Evolutionary conservation across 192 early-diverging fungal genomes (phyloP), one percentile per base, ranked within the genome.

Genomic region (Rhizophagus sp.): DNA sequence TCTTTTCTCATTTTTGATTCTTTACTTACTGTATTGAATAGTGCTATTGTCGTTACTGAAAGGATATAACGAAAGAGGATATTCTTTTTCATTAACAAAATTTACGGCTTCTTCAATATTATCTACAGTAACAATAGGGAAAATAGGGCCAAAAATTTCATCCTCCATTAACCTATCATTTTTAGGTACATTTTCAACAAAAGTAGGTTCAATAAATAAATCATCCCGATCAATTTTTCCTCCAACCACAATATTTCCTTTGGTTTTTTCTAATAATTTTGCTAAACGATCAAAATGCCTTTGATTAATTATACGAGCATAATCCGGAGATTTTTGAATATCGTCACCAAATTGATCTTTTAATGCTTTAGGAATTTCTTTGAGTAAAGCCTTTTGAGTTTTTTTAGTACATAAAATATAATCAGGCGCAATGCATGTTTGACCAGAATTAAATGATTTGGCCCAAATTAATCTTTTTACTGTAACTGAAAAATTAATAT

Each of bases 111-210:
- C 91, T 13, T 93, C 87, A 11, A 93, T 49, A 39, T 83, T 85
- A 73, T 91, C 88, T 68, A 91, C 90, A 7, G 87, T 79, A 30
- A 97, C 68, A 71, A 99, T 87, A 17, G 95, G 95, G 75, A 99
- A 82, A 52, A 97, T 83, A 4, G 97, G 97, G 25, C 96, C 97
- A 89, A 99, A 98, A 61, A 99, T 82, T 84, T 99, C 97, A 41
- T 91, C 91, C 24, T 86, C 71, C 96, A 99, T 96, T 75, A 94
- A 83, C 7, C 82, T 71, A 62, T 89, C 86, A 80, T 87, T 86
- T 13, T 87, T 81, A 11, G 79, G 63, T 27, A 98, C 95, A 25
- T 93, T 89, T 7, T 90, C 84, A 15, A 99, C 80, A 22, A 98
- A 79, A 8, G 94, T 96, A 2, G 95, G 95, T 27, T 91, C 89